Evolutionary conservation across 2,329 filamentous ascomycete species (phyloP).

Genomic region (Fusarium keratoplasticum): DNA sequence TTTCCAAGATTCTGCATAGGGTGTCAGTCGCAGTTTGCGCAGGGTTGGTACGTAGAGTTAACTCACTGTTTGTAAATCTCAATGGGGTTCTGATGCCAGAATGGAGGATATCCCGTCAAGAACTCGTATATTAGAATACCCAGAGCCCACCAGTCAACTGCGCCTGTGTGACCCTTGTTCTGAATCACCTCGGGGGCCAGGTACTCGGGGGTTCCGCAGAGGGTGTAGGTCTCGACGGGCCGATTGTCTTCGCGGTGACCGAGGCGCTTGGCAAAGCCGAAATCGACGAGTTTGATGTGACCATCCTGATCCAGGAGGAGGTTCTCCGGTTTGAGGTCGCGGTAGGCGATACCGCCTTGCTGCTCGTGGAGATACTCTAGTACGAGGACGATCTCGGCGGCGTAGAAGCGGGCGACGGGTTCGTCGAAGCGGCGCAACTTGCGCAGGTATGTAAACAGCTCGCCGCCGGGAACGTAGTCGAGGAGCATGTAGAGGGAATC

Average conservation of each 20-base stretch:
- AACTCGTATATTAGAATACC: conserved; percentile 89
- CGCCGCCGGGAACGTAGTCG: conserved; percentile 85
- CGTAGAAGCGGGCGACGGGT: conserved; percentile 82
- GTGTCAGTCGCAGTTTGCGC: conserved; percentile 5
- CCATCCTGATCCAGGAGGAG: conserved; percentile 81
- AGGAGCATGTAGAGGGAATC: conserved; percentile 86
- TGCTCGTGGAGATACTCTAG: conserved; percentile 84
- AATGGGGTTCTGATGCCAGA: conserved; percentile 88
- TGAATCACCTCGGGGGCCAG: conserved; percentile 87
- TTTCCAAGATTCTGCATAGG: conserved; percentile 76
- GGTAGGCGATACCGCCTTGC: conserved; percentile 81
- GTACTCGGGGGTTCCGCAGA: conserved; percentile 87
- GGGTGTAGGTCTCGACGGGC: conserved; percentile 79
- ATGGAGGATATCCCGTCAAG: conserved; percentile 85
- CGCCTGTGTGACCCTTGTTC: conserved; percentile 80
- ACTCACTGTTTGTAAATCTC: conserved; percentile 85
- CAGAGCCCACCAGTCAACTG: conserved; percentile 90
- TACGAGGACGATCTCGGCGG: conserved; percentile 85
- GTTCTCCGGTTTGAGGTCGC: conserved; percentile 87
- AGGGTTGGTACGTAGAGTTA: background rate
- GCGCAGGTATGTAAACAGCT: conserved; percentile 86
- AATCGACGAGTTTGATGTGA: conserved; percentile 86
- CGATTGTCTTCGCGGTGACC: conserved; percentile 62
- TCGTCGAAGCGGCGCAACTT: conserved; percentile 84
- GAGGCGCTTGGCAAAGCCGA: conserved; percentile 85